Base-by-base conservation (phyloP, 257 asterid genomes). In the Nicotiana noctiflora region DNA sequence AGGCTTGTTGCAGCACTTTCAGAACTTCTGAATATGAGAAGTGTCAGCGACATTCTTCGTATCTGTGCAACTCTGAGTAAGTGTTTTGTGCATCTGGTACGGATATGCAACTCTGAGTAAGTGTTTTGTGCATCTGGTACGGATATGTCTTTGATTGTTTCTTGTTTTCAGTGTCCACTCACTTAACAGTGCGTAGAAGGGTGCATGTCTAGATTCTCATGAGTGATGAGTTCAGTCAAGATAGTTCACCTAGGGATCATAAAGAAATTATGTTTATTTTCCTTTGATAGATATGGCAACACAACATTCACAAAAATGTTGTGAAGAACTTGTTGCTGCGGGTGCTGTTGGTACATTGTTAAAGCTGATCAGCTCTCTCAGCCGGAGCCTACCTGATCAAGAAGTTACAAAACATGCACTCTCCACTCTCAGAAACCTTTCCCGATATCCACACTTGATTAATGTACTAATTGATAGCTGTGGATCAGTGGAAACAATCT, bases 341-440 rank as follows among this genome's bases (percentile, higher is more conserved):
- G 98, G 99, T 49, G 99, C 98, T 32, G 64, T 96, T 40, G 80
- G 83, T 84, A 90, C 95, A 66, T 83, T 96, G 85, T 87, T 91
- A 81, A 90, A 89, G 88, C 81, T 89, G 76, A 88, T 96, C 68
- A 88, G 90, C 61, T 96, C 99, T 27, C 91, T 96, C 29, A 96
- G 98, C 89, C 88, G 97, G 31, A 96, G 99, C 86, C 87, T 92
- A 81, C 99, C 99, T 1, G 99, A 96, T 87, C 99, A 96, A 56
- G 94, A 94, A 88, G 89, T 96, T 76, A 89, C 94, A 7, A 96
- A 94, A 84, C 97, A 92, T 80, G 93, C 97, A 53, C 88, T 96
- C 57, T 92, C 97, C 37, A 96, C 98, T 80, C 96, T 96, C 19
- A 84, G 95, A 89, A 96, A 94, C 81, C 97, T 96, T 62, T 89